phyloP scores from a whole-genome alignment of 495 filamentous ascomycete genomes.

The Penicillium macrosclerotiorum region DNA sequence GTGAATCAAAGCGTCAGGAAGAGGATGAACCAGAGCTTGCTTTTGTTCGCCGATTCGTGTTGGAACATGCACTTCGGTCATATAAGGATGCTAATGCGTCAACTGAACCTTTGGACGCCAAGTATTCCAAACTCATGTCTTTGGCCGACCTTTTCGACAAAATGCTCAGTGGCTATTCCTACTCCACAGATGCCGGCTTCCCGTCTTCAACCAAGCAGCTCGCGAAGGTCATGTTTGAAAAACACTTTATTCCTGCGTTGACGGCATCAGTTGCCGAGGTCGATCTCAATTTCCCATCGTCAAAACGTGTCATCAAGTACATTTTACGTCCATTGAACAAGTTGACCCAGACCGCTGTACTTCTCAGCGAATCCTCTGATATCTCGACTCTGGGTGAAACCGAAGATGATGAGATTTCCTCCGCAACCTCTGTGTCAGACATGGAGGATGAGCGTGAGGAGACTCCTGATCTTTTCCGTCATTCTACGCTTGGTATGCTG shows the following conservation, averaged over 20 bases:
- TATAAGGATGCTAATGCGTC: constrained; percentile 86
- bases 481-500: constrained; percentile 92
- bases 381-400: constrained; percentile 65
- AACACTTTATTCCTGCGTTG: constrained; percentile 83
- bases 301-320: constrained; percentile 92
- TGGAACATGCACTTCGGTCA: constrained; percentile 87
- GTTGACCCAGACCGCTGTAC: constrained; percentile 81
- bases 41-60: constrained; percentile 89
- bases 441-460: constrained; percentile 88
- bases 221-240: constrained; percentile 95
- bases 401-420: constrained; percentile 85
- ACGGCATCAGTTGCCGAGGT: constrained; percentile 94
- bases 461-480: constrained; percentile 94
- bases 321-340: constrained; percentile 86
- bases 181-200: constrained; percentile 45
- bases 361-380: constrained; percentile 75
- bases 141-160: constrained; percentile 90
- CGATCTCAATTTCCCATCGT: constrained; percentile 89
- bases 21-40: constrained; percentile 85
- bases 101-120: constrained; percentile 75
- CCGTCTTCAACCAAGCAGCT: constrained; percentile 63
- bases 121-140: constrained; percentile 80
- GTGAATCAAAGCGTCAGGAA: constrained; percentile 51
- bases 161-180: constrained; percentile 80
- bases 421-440: constrained; percentile 85